phyloP scores from a whole-genome alignment of 1,284 basidiomycete species.

The Heliocybe sulcata region DNA sequence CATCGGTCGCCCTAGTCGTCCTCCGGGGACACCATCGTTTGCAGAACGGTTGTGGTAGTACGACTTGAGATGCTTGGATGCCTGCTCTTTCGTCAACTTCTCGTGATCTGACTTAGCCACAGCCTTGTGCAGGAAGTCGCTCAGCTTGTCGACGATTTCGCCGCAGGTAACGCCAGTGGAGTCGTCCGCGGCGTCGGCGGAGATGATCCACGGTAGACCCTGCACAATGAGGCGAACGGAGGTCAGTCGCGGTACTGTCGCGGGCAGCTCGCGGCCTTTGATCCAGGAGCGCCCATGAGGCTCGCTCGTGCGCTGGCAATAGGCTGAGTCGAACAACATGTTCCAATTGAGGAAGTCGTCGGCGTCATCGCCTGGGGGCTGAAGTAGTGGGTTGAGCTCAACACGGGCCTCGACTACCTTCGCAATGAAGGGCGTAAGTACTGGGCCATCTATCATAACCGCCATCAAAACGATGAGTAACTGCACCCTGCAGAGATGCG shows the following conservation, averaged over 20 bases:
- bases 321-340: constrained; percentile 59
- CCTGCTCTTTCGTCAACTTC: constrained; percentile 22
- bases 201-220: constrained; percentile 52
- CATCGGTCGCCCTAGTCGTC: constrained; percentile 50
- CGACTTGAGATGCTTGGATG: constrained; percentile 35
- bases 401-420: constrained; percentile 39
- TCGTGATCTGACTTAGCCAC: constrained; percentile 46
- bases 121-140: constrained; percentile 39
- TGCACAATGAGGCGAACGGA: constrained; percentile 44
- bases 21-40: constrained; percentile 57
- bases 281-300: constrained; percentile 55
- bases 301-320: constrained; percentile 57
- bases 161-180: constrained; percentile 62
- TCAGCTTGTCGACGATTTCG: constrained; percentile 57
- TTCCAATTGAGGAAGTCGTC: constrained; percentile 60
- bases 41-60: constrained; percentile 63
- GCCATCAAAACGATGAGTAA: not conserved
- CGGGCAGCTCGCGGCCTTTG: constrained; percentile 60
- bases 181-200: constrained; percentile 40
- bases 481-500: not conserved
- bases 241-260: constrained; percentile 62
- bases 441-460: constrained; percentile 51
- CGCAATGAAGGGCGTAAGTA: constrained; percentile 54
- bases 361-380: constrained; percentile 36
- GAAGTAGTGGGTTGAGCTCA: constrained; percentile 54